Evolutionary conservation across 331 rosid genomes (phyloP), one percentile per base, ranked within the genome.

Genomic region (Pyrus hybrid): DNA sequence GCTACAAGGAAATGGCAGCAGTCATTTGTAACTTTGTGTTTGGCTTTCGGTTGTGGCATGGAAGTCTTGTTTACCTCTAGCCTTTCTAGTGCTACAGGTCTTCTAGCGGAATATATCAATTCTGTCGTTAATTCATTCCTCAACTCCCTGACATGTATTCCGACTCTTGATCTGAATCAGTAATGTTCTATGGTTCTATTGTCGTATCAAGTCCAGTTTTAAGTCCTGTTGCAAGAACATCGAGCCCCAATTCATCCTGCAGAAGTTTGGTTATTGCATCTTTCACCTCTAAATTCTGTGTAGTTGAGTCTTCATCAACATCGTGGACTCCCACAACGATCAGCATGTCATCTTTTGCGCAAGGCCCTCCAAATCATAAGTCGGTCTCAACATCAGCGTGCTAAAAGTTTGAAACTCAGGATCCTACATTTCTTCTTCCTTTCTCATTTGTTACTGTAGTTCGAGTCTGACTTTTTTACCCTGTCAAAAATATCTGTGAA

Each of bases 331-430:
- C 95, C 65, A 93, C 82, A 86, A 88, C 77, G 84, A 91, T 91
- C 80, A 88, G 73, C 71, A 91, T 85, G 84, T 93, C 98, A 75
- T 88, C 92, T 71, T 87, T 88, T 62, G 90, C 87, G 6, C 86
- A 62, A 77, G 80, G 83, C 43, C 95, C 98, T 91, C 90, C 74
- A 29, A 56, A 81, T 66, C 85, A 89, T 66, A 74, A 80, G 76
- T 56, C 63, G 81, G 60, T 73, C 49, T 74, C 70, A 66, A 47
- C 63, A 68, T 83, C 30, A 29, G 30, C 30, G 30, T 29, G 30
- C 30, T n/a, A n/a, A n/a, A n/a, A n/a, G n/a, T n/a, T n/a, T n/a
- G n/a, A n/a, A n/a, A n/a, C n/a, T 29, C 30, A 29, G 30, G 30
- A 29, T 29, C 30, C 30, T 29, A 29, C 30, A 29, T 29, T 29